Base-by-base conservation (phyloP, 805 yeast genomes). In the Sugiyamaella americana region DNA sequence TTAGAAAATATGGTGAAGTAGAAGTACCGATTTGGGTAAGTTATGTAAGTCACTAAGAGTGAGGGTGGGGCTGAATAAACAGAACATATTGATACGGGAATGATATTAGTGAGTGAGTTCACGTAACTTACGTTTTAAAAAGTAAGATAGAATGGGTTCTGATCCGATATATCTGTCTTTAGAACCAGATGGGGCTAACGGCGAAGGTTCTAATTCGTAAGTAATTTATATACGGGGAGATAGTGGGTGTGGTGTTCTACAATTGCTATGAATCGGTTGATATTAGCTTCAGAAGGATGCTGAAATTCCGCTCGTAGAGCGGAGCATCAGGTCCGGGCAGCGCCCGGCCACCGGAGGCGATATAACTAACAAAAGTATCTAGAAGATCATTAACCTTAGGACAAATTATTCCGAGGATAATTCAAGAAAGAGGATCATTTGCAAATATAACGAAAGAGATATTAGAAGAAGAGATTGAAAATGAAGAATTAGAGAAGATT, bases 401-500 rank as follows among this genome's bases (percentile, higher is more conserved):
- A 18, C 64, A 65, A 50, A 57, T 79, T 39, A 79, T 82, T 23
- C 77, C 81, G 3, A 70, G 78, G 41, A 82, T 82, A 40, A 70
- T 80, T 19, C 61, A 62, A 3, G 84, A 82, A 56, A 65, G 83
- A 21, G 79, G 81, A 32, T 72, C 84, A 18, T 83, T 84, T 52
- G 60, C 74, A 20, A 67, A 74, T 40, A 59, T 84, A 2, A 73
- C 84, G 2, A 89, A 84, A 59, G 78, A 73, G 4, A 64, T 69
- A 13, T 61, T 84, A 2, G 50, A 57, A 16, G 61, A 69, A 30
- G 84, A 80, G 58, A 72, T 78, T 34, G 43, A 41, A 23, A 30
- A 35, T n/a, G 45, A 29, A 36, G 45, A 45, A 23, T 11, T 11
- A 6, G 41, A 20, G 8, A 21, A 8, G 38, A 21, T 35, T 21